phyloP scores from a whole-genome alignment of 495 filamentous ascomycete genomes.

The Entonaema liquescens region DNA sequence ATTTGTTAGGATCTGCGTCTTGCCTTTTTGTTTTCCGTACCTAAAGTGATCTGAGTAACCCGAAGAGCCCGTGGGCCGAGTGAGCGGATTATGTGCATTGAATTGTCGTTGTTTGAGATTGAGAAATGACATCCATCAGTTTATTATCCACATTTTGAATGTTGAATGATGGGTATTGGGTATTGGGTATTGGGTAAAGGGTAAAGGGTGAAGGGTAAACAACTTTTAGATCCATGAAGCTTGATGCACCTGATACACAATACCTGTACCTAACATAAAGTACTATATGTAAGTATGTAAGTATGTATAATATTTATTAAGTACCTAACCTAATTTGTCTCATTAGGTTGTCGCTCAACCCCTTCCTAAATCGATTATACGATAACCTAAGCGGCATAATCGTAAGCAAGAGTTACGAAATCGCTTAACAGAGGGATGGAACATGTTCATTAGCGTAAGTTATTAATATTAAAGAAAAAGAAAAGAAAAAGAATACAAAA shows the following conservation, averaged over 20 bases:
- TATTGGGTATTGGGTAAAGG: neutral
- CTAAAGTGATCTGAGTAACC: constrained; percentile 2
- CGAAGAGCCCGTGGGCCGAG: constrained; percentile 15
- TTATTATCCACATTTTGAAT: constrained; percentile 34
- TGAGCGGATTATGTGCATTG: constrained; percentile 35
- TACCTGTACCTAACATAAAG: too few species aligned
- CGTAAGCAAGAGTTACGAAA: too few species aligned
- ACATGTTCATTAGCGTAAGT: too few species aligned
- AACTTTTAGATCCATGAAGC: constrained; percentile 31
- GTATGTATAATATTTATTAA: too few species aligned
- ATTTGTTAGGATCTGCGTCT: constrained; percentile 24
- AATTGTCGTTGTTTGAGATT: constrained; percentile 34
- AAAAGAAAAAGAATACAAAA: too few species aligned
- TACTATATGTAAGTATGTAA: too few species aligned
- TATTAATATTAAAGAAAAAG: too few species aligned
- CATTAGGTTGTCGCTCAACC: neutral
- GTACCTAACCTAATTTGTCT: constrained; percentile 1
- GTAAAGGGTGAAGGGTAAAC: neutral
- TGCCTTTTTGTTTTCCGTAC: constrained; percentile 21
- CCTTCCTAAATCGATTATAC: neutral
- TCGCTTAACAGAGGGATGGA: too few species aligned
- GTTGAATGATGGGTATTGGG: neutral
- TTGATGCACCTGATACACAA: constrained; percentile 31
- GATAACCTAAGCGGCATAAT: neutral
- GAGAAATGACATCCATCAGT: constrained; percentile 27